These are phyloP conservation scores for Dianthus caryophyllus DNA, from an alignment of 148 eudicot genomes.

Conservation along the genomic window DNA sequence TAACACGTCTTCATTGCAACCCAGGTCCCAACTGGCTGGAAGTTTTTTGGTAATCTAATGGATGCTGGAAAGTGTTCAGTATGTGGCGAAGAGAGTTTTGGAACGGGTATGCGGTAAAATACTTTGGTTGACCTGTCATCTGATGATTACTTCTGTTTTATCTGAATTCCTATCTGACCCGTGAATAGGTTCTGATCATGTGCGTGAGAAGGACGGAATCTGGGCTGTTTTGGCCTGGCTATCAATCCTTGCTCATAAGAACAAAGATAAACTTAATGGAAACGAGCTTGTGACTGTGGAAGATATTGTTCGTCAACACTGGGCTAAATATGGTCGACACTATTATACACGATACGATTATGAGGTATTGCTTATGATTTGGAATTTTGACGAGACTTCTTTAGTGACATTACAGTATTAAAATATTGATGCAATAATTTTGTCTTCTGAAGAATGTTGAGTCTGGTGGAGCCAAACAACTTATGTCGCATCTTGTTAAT, in stretches of 20 bases:
- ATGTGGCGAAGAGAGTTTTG: slow-evolving; percentile 99
- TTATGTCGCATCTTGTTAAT: slow-evolving; percentile 84
- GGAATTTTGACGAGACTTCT: neutral
- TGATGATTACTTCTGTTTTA: neutral
- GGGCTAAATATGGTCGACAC: slow-evolving; percentile 91
- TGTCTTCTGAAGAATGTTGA: slow-evolving; percentile 68
- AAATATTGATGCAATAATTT: neutral
- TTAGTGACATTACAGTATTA: neutral
- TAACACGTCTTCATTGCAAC: neutral
- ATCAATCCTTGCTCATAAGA: slow-evolving; percentile 76
- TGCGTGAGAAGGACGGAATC: slow-evolving; percentile 94
- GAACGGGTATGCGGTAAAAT: slow-evolving; percentile 59
- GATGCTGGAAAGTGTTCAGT: slow-evolving; percentile 93
- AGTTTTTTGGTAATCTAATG: slow-evolving; percentile 94
- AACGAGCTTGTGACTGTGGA: slow-evolving; percentile 85
- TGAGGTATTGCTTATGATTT: slow-evolving; percentile 44
- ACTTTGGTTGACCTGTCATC: slow-evolving; percentile 4
- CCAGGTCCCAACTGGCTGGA: slow-evolving; percentile 99
- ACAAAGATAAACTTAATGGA: slow-evolving; percentile 63
- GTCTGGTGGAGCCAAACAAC: slow-evolving; percentile 84
- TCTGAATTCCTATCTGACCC: neutral
- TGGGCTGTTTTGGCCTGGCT: slow-evolving; percentile 99
- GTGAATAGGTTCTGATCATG: slow-evolving; percentile 82
- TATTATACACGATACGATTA: slow-evolving; percentile 93
- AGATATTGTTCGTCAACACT: slow-evolving; percentile 93